A percentile compares a stretch with the other conserved stretches of the same genome.
phyloP scores from a whole-genome alignment of 2,329 filamentous ascomycete genomes.

The Aureobasidium sp. region DNA sequence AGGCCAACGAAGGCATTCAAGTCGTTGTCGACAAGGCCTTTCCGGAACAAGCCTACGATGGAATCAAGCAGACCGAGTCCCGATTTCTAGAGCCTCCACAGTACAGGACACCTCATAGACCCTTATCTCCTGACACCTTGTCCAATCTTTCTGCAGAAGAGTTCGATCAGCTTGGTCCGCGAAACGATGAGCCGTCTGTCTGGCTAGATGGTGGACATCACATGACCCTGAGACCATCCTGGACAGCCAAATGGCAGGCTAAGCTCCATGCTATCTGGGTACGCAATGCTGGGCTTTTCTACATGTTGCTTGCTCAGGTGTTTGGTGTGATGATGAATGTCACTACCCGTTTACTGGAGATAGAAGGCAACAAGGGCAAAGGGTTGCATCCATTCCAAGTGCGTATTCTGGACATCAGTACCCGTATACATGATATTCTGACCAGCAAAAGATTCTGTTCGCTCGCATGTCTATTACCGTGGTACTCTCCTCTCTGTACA shows the following conservation, averaged over 20 bases:
- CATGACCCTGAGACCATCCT: not conserved
- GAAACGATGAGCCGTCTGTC: not conserved
- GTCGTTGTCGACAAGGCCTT: not conserved
- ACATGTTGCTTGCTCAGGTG: constrained; percentile 69
- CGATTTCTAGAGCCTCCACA: constrained; percentile 11
- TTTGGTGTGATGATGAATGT: constrained; percentile 86
- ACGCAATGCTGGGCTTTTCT: constrained; percentile 62
- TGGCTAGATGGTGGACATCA: constrained; percentile 9
- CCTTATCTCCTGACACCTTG: constrained; percentile 38
- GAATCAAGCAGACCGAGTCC: not conserved
- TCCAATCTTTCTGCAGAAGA: constrained; percentile 33
- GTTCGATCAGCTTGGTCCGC: constrained; percentile 24
- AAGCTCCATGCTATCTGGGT: constrained; percentile 45
- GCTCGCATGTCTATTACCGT: constrained; percentile 70
- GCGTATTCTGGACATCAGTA: constrained; percentile 15
- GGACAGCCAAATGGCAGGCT: constrained; percentile 25
- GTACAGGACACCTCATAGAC: constrained; percentile 25
- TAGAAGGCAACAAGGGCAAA: constrained; percentile 56
- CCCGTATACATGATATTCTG: not conserved
- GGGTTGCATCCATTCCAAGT: constrained; percentile 74
- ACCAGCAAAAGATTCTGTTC: constrained; percentile 57
- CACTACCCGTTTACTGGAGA: constrained; percentile 66
- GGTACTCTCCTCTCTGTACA: constrained; percentile 60
- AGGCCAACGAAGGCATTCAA: not conserved
- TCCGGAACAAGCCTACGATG: not conserved